Conservation (phyloP, 306 rosid genomes). For the Prunus fruticosa region DNA sequence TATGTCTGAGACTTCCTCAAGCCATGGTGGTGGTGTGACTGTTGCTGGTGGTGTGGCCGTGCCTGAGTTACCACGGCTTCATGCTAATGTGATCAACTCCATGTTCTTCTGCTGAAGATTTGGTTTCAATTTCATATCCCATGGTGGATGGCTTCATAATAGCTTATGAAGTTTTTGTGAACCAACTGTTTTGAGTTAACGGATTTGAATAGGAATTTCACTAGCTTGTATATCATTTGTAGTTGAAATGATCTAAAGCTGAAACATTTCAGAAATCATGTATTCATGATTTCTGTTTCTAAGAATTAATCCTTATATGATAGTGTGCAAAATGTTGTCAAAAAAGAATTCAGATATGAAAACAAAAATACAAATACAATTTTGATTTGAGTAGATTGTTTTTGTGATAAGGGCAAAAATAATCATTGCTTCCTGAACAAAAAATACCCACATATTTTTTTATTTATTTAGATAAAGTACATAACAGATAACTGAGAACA, state of each 20-base stretch:
- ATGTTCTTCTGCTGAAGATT: slow-evolving; percentile 73
- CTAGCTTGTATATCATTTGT: not conserved
- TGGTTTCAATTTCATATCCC: not conserved
- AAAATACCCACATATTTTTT: too few relatives aligned
- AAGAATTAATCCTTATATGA: not conserved
- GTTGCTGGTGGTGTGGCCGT: slow-evolving; percentile 55
- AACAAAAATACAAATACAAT: too few relatives aligned
- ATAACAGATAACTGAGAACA: too few relatives aligned
- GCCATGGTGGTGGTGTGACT: slow-evolving; percentile 53
- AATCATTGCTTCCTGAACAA: too few relatives aligned
- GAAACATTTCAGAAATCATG: not conserved
- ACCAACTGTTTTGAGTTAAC: not conserved
- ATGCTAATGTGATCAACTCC: slow-evolving; percentile 48
- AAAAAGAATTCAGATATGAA: too few relatives aligned
- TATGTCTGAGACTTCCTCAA: slow-evolving; percentile 66
- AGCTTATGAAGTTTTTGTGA: not conserved
- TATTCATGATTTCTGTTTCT: not conserved
- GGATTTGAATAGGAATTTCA: not conserved
- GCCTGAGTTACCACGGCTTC: slow-evolving; percentile 63
- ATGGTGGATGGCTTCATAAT: not conserved
- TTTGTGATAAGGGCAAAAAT: too few relatives aligned
- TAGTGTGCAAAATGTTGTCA: too few relatives aligned
- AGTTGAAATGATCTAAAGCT: not conserved
- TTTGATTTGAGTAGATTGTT: too few relatives aligned
- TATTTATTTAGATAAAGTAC: too few relatives aligned